These are phyloP conservation scores for Magnusiomyces suaveolens DNA, from an alignment of 1,139 yeast genomes.

Conservation along the genomic window DNA sequence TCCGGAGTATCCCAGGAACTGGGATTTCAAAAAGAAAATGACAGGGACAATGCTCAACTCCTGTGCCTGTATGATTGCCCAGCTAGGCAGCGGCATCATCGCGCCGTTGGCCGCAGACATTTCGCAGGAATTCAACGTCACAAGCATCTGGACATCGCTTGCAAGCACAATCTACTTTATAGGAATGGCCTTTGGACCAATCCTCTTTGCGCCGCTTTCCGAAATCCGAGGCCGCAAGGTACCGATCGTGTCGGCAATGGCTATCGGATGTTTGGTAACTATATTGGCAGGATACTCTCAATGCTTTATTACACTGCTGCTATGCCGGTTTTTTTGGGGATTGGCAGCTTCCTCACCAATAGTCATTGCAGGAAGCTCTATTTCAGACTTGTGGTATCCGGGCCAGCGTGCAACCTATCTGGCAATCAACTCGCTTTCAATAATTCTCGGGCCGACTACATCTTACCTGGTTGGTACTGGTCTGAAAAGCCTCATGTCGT, in stretches of 20 bases:
- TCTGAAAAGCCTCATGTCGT: constrained; percentile 43
- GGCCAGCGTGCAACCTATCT: constrained; percentile 62
- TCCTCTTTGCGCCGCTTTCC: constrained; percentile 69
- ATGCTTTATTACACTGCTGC: constrained; percentile 45
- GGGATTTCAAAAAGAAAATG: constrained; percentile 32
- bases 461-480: constrained; percentile 60
- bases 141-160: constrained; percentile 51
- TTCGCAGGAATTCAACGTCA: constrained; percentile 42
- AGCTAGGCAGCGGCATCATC: constrained; percentile 36
- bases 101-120: constrained; percentile 39
- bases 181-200: constrained; percentile 71
- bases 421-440: constrained; percentile 58
- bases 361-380: constrained; percentile 69
- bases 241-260: constrained; percentile 55
- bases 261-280: constrained; percentile 32
- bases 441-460: constrained; percentile 62
- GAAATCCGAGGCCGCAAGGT: constrained; percentile 68
- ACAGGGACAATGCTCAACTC: constrained; percentile 38
- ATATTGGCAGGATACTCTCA: neutral
- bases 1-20: constrained; percentile 20
- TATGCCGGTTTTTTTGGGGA: constrained; percentile 59
- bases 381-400: constrained; percentile 58
- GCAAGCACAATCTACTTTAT: constrained; percentile 61
- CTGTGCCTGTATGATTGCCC: constrained; percentile 37
- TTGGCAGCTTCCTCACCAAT: constrained; percentile 66